phyloP scores from a whole-genome alignment of 805 yeast species.

The Metschnikowia arizonensis region DNA sequence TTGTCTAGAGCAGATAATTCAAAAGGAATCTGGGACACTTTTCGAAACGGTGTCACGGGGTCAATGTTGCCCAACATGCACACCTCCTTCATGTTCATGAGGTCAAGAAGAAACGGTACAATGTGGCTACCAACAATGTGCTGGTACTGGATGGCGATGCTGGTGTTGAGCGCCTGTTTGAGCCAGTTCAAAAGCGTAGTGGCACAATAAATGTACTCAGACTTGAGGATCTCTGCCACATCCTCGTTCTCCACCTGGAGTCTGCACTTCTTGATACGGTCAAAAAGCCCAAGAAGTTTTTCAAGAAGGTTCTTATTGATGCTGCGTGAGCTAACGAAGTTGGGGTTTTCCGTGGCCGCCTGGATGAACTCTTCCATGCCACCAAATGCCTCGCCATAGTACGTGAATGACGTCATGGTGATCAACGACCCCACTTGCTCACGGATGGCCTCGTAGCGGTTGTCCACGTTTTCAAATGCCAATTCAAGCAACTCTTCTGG shows the following conservation, averaged over 20 bases:
- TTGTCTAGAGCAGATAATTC: conserved; percentile 18
- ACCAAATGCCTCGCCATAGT: conserved; percentile 40
- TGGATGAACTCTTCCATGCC: conserved; percentile 38
- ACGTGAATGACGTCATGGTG: conserved; percentile 41
- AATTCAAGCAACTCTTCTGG: conserved; percentile 42
- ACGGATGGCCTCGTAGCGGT: conserved; percentile 71
- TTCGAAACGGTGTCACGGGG: conserved; percentile 45
- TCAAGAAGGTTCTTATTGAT: conserved; percentile 25
- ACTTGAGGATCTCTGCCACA: conserved; percentile 54
- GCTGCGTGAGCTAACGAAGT: conserved; percentile 7
- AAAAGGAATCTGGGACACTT: conserved; percentile 42
- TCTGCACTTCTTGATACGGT: conserved; percentile 39
- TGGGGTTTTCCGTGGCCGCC: conserved; percentile 23
- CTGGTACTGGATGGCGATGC: conserved; percentile 50
- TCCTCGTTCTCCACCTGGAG: conserved; percentile 31
- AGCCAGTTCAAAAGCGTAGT: conserved; percentile 65
- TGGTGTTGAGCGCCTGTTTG: conserved; percentile 48
- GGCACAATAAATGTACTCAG: conserved; percentile 59
- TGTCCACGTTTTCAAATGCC: conserved; percentile 49
- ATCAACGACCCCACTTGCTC: conserved; percentile 61
- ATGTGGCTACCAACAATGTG: conserved; percentile 48
- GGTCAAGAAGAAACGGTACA: conserved; percentile 63
- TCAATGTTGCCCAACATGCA: conserved; percentile 63
- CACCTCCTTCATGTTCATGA: conserved; percentile 71
- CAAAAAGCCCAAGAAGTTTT: conserved; percentile 42